Base-by-base conservation (phyloP, 2,329 filamentous ascomycete genomes). In the Raffaelea albimanens region DNA sequence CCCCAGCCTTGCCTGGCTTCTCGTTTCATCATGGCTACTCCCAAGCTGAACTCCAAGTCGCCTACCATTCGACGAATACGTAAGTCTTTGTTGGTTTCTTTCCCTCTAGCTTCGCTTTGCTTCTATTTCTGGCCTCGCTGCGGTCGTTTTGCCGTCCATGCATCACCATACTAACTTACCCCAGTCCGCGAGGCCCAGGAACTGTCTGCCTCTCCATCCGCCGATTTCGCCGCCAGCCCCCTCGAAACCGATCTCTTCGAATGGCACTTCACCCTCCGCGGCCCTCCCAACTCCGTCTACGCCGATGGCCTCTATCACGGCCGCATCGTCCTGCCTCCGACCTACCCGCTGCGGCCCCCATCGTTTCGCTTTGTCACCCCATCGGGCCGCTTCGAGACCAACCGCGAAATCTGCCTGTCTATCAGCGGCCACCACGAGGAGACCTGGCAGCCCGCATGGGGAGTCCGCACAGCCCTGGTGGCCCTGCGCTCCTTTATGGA, bases 371-470 rank as follows among this genome's bases (percentile, higher is more conserved):
- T 98, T 71, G 75, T 88, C 7, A 97, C 93, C 0, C 89, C 93
- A 0, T 87, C 82, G 22, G 93, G 91, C 46, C 81, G 93, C 52
- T 98, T 98, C 67, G 93, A 97, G 66, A 83, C 89, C 47, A 98
- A 98, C 63, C 82, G 93, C 55, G 91, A 97, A 70, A 97, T 98
- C 57, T 98, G 93, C 62, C 79, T 98, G 16, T 87, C 81, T 58
- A 98, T 97, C 59, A 87, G 81, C 45, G 91, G 90, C 2, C 91
- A 96, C 66, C 93, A 98, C 67, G 93, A 97, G 64, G 93, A 97
- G 70, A 95, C 87, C 16, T 98, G 93, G 93, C 91, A 96, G 73
- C 93, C 93, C 0, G 93, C 93, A 1, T 98, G 93, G 93, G 93
- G 93, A 0, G 84, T 98, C 10, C 77, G 93, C 50, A 97, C 93